Evolutionary conservation across 2,329 filamentous ascomycete genomes (phyloP), one percentile per base, ranked within the genome.

Genomic region (Calonectria pseudoreteaudii): DNA sequence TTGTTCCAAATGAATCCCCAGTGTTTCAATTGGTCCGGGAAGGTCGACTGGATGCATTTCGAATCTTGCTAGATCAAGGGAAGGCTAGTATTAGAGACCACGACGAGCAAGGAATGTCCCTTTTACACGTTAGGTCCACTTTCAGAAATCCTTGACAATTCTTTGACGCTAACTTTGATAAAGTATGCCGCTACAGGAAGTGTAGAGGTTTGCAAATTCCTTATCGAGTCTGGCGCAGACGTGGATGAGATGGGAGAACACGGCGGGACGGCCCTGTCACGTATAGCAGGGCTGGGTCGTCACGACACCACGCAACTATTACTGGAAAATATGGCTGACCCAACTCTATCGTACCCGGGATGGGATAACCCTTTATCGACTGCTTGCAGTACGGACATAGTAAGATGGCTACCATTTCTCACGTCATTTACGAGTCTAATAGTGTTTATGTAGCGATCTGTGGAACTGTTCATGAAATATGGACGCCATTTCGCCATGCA

Each of bases 71-170:
- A 1, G 20, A n/a, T 0, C 23, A 72, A 3, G 72, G 75, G 0
- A 76, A 76, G 18, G 72, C 72, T n/a, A 76, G 66, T 11, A 26
- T 76, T 0, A 67, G 72, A 1, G 74, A 76, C 3, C 74, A 76
- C 5, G 74, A 76, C 38, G 74, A 76, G 14, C 60, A 74, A 20
- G 75, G 75, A 0, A 70, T 66, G 71, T 62, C 68, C 0, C 72
- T 76, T 31, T 16, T 76, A 52, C 75, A 76, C 8, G 74, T 76
- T 30, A 71, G 30, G 16, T 3, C 49, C 26, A 10, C 13, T 1
- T 23, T 5, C 3, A 6, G 7, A 9, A 41, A 3, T 14, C 28
- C 4, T 41, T 18, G 1, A 18, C 3, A 13, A 28, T 10, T 31
- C n/a, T 31, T 16, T 36, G 2, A 28, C 18, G 23, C 58, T 70